Conservation (phyloP, 106 monocot genomes). For the Alisma plantagoaquatica region DNA sequence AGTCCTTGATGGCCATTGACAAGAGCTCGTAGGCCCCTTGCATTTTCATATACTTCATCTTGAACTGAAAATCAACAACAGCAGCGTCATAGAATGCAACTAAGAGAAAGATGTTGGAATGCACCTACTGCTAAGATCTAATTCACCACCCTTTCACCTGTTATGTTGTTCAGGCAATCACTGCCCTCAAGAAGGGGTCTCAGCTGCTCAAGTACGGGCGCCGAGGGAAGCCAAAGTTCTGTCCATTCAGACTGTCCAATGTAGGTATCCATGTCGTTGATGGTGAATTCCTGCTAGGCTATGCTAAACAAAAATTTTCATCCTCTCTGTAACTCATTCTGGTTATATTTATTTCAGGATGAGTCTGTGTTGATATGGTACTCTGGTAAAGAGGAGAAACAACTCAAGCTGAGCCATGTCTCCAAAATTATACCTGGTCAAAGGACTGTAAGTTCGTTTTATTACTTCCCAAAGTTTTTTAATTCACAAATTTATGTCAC, state of each 20-base stretch:
- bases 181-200: conserved; percentile 57
- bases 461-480: no score
- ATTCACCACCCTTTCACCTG: no score
- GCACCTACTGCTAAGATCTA: no score
- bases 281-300: not conserved
- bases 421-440: conserved; percentile 99
- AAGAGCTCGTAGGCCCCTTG: no score
- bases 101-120: no score
- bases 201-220: conserved; percentile 58
- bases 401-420: conserved; percentile 85
- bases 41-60: no score
- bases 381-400: conserved; percentile 98
- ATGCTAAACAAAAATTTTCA: not conserved
- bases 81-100: no score
- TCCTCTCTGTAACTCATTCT: not conserved
- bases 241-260: conserved; percentile 71
- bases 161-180: conserved; percentile 52
- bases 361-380: conserved; percentile 93
- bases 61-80: no score
- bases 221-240: conserved; percentile 74
- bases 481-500: no score
- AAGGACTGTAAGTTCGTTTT: conserved; percentile 58
- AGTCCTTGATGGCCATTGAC: no score
- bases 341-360: conserved; percentile 49
- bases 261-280: conserved; percentile 37